phyloP scores from a whole-genome alignment of 2,329 filamentous ascomycete species.

The Neofusicoccum kwambonambiense region DNA sequence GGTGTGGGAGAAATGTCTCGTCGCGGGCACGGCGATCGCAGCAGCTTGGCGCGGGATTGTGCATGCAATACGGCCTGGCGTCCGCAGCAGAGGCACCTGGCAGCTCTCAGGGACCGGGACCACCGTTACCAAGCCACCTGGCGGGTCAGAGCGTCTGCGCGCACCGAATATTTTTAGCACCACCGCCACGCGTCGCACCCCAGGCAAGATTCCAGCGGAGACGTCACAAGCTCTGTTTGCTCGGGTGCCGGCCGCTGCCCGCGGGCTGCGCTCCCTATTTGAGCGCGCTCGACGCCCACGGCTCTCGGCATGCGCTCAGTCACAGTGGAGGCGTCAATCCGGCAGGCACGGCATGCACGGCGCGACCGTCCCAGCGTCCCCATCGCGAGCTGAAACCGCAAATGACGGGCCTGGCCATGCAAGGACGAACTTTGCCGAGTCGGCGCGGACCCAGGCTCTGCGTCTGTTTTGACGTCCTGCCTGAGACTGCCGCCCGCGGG shows the following conservation, averaged over 20 bases:
- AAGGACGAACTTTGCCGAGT: constrained; percentile 1
- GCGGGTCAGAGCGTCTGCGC: neutral
- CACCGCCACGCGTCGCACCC: constrained; percentile 9
- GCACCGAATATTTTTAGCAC: constrained; percentile 9
- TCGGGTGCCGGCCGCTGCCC: neutral
- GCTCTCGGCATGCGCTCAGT: neutral
- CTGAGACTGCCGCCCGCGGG: neutral
- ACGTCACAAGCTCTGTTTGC: neutral
- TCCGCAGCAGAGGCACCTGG: constrained; percentile 1
- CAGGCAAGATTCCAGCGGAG: neutral
- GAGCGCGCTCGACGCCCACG: neutral
- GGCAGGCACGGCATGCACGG: constrained; percentile 8
- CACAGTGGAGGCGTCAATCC: neutral
- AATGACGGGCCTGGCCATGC: neutral
- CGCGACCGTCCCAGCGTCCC: neutral
- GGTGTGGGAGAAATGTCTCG: constrained; percentile 15
- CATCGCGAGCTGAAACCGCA: constrained; percentile 12
- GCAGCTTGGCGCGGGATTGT: constrained; percentile 15
- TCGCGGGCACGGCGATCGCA: constrained; percentile 10
- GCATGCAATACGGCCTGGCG: constrained; percentile 7
- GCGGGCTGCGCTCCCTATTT: neutral
- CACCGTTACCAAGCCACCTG: neutral
- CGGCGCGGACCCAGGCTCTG: neutral
- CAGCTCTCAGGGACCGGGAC: constrained; percentile 14
- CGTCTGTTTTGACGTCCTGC: neutral